Evolutionary conservation across 164 flowering plant genomes (phyloP), one percentile per base, ranked within the genome.

Genomic region (Pachysandra terminalis): DNA sequence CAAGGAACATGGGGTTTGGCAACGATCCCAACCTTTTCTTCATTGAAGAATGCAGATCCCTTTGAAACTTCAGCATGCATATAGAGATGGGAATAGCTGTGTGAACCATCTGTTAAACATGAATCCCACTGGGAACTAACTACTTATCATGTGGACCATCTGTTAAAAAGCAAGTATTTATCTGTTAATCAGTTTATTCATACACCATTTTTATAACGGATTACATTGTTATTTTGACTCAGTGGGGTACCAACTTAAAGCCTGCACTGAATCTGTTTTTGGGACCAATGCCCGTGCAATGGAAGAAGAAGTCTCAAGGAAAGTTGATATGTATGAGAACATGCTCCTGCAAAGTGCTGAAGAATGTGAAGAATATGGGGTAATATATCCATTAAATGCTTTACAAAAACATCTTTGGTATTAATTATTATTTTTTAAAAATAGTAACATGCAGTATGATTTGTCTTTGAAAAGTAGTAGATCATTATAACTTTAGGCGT

Each of bases 171-270:
- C 37, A 32, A 3, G 3, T 45, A 45, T 15, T 45, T 5, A 45
- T 12, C 17, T n/a, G n/a, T 45, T 25, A 19, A 10, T 60, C 60
- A 54, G n/a, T n/a, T 19, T 23, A 16, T 16, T 7, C 23, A 54
- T 2, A 4, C 48, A 40, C 19, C 19, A 21, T 10, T 19, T 4
- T 22, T 45, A n/a, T 64, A 16, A 64, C 22, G 17, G 26, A 19
- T 28, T 12, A 17, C 54, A 16, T 69, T 37, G 55, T 61, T 62
- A 58, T 10, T 65, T 58, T 58, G 35, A 57, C 45, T 26, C 65
- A 86, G 90, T 86, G 84, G 90, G 90, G 8, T 84, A 77, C 68
- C 83, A 74, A 25, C 49, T 64, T 19, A 71, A 61, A 73, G 75
- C 73, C 28, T 67, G 66, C 55, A 55, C 73, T 19, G 79, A 79